Base-by-base conservation (phyloP, 2,329 filamentous ascomycete species). In the Podosphaera aphanis region DNA sequence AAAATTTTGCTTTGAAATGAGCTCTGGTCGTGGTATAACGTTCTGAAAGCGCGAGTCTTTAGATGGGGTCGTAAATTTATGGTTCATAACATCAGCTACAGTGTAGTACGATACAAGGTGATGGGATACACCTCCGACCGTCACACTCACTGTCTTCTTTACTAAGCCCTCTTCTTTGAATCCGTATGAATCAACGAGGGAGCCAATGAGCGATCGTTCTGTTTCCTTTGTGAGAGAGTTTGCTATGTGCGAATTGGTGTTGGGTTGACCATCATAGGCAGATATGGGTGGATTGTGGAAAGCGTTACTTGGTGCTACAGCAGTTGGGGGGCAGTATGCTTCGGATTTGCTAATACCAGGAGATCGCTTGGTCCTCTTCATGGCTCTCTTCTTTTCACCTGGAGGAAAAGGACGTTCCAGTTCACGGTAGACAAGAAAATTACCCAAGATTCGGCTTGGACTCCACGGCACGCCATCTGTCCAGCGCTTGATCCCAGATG, bases 401-500 rank as follows among this genome's bases (percentile, higher is more conserved):
- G 82, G 79, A 2, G 79, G 76, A 52, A 86, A 86, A 81, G 77
- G 60, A 79, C 88, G 86, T 62, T 95, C 90, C 83, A 98, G 94
- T 60, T 98, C 90, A 25, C 90, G 74, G 59, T 98, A 98, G 1
- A 90, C 94, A 48, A 98, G 64, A 61, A 98, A 98, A 65, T 90
- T 95, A 45, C 90, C 90, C 0, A 90, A 93, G 1, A 95, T 90
- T 47, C 90, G 75, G 64, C 86, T 92, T 0, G 86, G 86, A 53
- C 83, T 92, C 86, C 86, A 94, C 5, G 79, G 78, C 10, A 88
- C 74, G 13, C 86, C 85, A 54, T 94, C 86, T 0, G 85, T 93
- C 86, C 86, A 94, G 47, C 86, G 71, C 64, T 92, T 92, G 63
- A 93, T 93, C 4, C 84, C 84, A 0, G 85, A 92, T 0, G 83